These are phyloP conservation scores for Hypoxylon sp. DNA, from an alignment of 2,329 filamentous ascomycete genomes.

Conservation along the genomic window DNA sequence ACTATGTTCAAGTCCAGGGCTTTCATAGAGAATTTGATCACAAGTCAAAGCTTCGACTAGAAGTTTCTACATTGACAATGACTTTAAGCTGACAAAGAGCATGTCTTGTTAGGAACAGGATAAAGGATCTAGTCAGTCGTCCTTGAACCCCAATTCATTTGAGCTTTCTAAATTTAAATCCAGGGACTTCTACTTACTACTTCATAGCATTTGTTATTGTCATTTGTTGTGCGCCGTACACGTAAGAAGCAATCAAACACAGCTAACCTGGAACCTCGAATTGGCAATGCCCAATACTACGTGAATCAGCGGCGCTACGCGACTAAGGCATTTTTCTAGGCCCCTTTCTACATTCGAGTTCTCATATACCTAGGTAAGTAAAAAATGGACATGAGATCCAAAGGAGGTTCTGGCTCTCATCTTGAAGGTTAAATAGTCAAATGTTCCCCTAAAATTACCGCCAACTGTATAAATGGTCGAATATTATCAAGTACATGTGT, in stretches of 20 bases:
- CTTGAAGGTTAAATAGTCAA: neutral
- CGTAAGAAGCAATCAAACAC: neutral
- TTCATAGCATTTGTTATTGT: neutral
- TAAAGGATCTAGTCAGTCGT: neutral
- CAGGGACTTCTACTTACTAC: neutral
- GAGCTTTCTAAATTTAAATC: neutral
- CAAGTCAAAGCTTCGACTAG: neutral
- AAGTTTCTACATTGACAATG: slow-evolving; percentile 3
- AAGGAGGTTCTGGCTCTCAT: neutral
- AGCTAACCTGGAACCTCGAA: too few species aligned
- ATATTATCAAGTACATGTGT: neutral
- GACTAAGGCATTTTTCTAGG: neutral
- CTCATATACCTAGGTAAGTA: neutral
- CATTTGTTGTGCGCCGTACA: neutral
- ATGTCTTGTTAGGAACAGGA: neutral
- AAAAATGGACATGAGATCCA: neutral
- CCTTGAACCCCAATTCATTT: neutral
- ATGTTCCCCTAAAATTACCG: neutral
- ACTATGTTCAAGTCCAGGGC: neutral
- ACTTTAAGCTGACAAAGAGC: neutral
- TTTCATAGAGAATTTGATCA: neutral
- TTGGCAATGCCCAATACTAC: neutral
- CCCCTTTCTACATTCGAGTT: neutral
- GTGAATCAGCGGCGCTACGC: neutral
- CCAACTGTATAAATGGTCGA: neutral